Evolutionary conservation across 2,329 filamentous ascomycete genomes (phyloP), one percentile per base, ranked within the genome.

Genomic region (Mollisia scopiformis): DNA sequence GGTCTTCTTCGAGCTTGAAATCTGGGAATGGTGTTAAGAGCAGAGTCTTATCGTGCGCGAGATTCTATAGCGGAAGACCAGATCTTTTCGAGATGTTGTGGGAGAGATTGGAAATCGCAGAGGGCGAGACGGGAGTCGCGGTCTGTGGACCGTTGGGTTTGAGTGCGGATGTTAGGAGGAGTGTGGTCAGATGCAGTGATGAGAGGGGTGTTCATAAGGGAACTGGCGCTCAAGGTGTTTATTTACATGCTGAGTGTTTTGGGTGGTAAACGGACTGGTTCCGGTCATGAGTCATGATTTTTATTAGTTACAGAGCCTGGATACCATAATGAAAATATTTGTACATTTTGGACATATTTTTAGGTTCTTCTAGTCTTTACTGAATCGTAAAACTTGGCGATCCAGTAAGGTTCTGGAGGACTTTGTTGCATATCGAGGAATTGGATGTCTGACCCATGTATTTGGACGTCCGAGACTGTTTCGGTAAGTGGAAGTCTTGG

Each of bases 141-240:
- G 85, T 85, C 0, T 89, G 87, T 68, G 87, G 87, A 14, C 85
- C 85, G 0, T 71, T 74, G 1, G 80, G 82, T 0, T 69, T 89
- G 50, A 80, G 82, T 3, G 77, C 80, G n/a, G 79, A 83, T 63
- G 82, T 85, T 5, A 79, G 85, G 59, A 79, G 77, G 14, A 80
- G 77, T 58, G 84, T 85, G 0, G 84, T 84, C 2, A 76, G 70
- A 8, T 66, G 89, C 43, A 86, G 84, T 65, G 86, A 90, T 71
- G 87, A 89, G 72, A 77, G 87, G 30, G 87, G 85, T 3, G 85
- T 89, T 46, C 86, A 88, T 66, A 89, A 89, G 71, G 87, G 87
- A 2, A 88, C 84, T 0, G 86, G 85, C 0, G 87, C 87, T 14
- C 85, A 88, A 71, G 87, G 86, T 0, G 82, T 88, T 28, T 87